A percentile compares a stretch with the other conserved stretches of the same genome.
These are phyloP conservation scores for Colletotrichum lindemuthianum DNA, from an alignment of 2,329 filamentous ascomycete genomes.

Conservation along the genomic window DNA sequence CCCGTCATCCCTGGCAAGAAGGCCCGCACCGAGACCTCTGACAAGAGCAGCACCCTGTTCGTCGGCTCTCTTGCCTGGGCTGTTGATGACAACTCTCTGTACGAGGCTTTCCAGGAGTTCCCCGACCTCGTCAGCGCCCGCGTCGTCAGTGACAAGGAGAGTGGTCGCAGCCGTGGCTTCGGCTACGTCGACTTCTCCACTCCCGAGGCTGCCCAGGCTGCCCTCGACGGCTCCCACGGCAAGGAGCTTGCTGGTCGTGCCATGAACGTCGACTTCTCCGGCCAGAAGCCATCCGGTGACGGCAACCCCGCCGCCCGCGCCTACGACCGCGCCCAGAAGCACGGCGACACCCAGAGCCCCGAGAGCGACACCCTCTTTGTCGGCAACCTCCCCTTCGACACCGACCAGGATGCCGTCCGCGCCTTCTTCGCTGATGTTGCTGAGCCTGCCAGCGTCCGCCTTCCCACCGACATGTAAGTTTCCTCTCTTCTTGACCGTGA, in stretches of 20 bases:
- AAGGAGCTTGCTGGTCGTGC: constrained; percentile 77
- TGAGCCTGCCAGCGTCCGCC: constrained; percentile 80
- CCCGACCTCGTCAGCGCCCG: constrained; percentile 78
- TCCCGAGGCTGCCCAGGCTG: constrained; percentile 74
- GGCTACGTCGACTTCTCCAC: constrained; percentile 90
- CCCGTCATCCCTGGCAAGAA: constrained; percentile 67
- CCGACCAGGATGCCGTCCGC: constrained; percentile 78
- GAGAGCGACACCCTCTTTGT: constrained; percentile 90
- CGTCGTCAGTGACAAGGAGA: constrained; percentile 84
- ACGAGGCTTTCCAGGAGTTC: constrained; percentile 82
- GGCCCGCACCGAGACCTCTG: constrained; percentile 67
- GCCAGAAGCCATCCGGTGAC: constrained; percentile 68
- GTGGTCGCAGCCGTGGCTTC: constrained; percentile 88
- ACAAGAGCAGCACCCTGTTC: constrained; percentile 77
- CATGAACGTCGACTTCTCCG: constrained; percentile 83
- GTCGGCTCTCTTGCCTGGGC: constrained; percentile 92
- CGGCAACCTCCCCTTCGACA: constrained; percentile 88
- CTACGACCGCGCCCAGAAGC: constrained; percentile 72
- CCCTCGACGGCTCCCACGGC: constrained; percentile 79
- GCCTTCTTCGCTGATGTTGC: constrained; percentile 79
- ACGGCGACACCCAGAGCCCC: constrained; percentile 82
- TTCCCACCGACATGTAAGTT: constrained; percentile 83
- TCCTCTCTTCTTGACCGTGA: neutral
- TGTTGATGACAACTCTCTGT: constrained; percentile 84
- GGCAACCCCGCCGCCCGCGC: constrained; percentile 65